Percentiles rank a stretch among this genome's conserved stretches.
Evolutionary conservation across 1,284 basidiomycete species (phyloP).

Genomic region (Mycena sp.): DNA sequence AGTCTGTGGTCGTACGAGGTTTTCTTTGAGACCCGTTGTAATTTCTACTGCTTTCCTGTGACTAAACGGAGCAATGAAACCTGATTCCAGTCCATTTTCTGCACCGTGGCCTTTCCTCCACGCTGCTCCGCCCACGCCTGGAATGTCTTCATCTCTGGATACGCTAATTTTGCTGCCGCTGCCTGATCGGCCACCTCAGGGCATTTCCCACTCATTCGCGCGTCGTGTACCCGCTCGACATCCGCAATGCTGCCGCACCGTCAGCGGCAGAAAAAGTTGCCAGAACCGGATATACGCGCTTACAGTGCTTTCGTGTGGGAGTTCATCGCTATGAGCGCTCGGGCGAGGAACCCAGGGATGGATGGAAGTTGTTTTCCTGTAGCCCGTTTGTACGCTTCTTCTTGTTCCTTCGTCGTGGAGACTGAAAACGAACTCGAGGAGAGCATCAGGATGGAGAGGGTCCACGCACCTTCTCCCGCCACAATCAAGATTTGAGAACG

Average conservation of each 20-base stretch:
- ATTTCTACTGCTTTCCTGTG: conserved; percentile 13
- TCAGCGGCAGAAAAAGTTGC: not conserved
- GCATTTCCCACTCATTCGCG: conserved; percentile 30
- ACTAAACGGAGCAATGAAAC: conserved; percentile 41
- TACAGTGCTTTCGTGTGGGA: conserved; percentile 51
- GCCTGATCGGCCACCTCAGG: conserved; percentile 35
- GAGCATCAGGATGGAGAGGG: not conserved
- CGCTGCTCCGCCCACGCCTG: conserved; percentile 42
- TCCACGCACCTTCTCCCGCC: conserved; percentile 40
- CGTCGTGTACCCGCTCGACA: conserved; percentile 42
- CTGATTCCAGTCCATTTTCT: conserved; percentile 44
- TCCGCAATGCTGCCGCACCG: conserved; percentile 38
- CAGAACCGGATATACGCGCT: conserved; percentile 43
- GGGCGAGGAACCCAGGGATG: not conserved
- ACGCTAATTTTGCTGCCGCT: conserved; percentile 34
- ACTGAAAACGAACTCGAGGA: not conserved
- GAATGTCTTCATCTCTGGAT: conserved; percentile 44
- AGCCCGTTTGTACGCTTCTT: conserved; percentile 40
- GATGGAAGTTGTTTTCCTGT: conserved; percentile 39
- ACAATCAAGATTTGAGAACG: conserved; percentile 41
- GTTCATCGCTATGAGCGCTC: conserved; percentile 33
- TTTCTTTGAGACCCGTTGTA: too few species aligned
- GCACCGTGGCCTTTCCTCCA: conserved; percentile 15
- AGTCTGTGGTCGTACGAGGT: too few species aligned
- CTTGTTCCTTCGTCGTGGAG: conserved; percentile 39